Evolutionary conservation across 1,139 yeast genomes (phyloP), one percentile per base, ranked within the genome.

Genomic region (Saccharomyces hybrid): DNA sequence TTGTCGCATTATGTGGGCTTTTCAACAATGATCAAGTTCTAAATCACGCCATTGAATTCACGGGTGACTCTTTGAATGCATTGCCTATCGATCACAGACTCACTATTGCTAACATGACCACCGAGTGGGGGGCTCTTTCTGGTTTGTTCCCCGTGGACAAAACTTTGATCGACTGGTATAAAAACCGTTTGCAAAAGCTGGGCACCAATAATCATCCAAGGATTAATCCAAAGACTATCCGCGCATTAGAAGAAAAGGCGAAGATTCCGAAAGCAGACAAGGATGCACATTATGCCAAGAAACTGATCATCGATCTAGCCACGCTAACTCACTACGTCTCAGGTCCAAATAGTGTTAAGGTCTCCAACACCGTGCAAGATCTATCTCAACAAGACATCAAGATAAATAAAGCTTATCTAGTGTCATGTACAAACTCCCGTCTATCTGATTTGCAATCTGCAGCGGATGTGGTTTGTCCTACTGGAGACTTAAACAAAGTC

Each of bases 111-210:
- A 93, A 93, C 70, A 93, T 93, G 99, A 93, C 99, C 52, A 93
- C 99, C 46, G 99, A 93, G 73, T 93, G 99, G 99, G 99, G 99
- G 64, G 99, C 99, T 0, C 77, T 93, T 14, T 87, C 97, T 5
- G 99, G 99, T 48, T 75, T 93, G 57, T 93, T 93, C 81, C 98
- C 99, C 4, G 90, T 93, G 23, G 99, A 93, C 70, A 76, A 81
- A 26, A 83, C 83, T 16, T 76, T 90, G 63, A 72, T 90, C 48
- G 76, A 84, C 54, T 93, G 91, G 84, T 93, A 93, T 74, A 77
- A 61, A 50, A 72, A 81, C 51, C 78, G 97, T 66, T 69, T 89
- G 54, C 60, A 73, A 31, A 78, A 79, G 60, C 77, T 90, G 53
- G 90, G 91, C 27, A 84, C 83, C 63, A 85, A 88, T 52, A 19